phyloP scores from a whole-genome alignment of 352 stramenopile species.

The Phytophthora pistaciae region DNA sequence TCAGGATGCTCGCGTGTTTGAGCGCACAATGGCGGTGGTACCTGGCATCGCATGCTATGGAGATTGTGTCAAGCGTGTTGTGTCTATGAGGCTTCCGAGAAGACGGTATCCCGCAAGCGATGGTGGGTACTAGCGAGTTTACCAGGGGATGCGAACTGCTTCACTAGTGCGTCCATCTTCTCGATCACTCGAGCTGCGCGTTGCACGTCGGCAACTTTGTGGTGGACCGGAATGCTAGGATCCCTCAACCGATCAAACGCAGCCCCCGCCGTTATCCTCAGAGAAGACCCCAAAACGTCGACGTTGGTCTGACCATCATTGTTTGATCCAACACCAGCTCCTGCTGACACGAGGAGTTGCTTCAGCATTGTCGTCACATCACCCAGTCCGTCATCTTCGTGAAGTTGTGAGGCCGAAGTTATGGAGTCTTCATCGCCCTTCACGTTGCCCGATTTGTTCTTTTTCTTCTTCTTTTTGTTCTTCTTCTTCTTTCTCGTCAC shows the following conservation, averaged over 20 bases:
- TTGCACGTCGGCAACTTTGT: constrained; percentile 8
- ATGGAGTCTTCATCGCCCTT: too few species aligned
- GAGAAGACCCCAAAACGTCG: too few species aligned
- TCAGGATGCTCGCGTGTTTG: not conserved
- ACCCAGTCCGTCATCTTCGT: too few species aligned
- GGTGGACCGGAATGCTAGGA: not conserved
- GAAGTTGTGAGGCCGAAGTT: too few species aligned
- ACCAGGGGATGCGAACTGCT: not conserved
- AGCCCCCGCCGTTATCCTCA: not conserved
- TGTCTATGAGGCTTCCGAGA: too few species aligned
- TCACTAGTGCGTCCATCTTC: constrained; percentile 1
- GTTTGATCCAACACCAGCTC: too few species aligned
- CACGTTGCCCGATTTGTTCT: too few species aligned
- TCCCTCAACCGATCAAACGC: constrained; percentile 14
- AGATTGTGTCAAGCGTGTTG: not conserved
- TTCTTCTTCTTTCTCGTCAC: too few species aligned
- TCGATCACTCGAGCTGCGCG: constrained; percentile 4
- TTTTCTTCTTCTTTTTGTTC: too few species aligned
- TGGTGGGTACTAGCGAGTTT: not conserved
- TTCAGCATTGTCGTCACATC: too few species aligned
- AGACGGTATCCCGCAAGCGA: not conserved
- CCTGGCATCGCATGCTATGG: constrained; percentile 6
- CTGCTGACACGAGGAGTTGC: too few species aligned
- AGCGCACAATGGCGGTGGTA: constrained; percentile 8
- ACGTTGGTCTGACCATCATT: too few species aligned